Conservation (phyloP, 495 filamentous ascomycete genomes). For the Penicillium maclennaniae region DNA sequence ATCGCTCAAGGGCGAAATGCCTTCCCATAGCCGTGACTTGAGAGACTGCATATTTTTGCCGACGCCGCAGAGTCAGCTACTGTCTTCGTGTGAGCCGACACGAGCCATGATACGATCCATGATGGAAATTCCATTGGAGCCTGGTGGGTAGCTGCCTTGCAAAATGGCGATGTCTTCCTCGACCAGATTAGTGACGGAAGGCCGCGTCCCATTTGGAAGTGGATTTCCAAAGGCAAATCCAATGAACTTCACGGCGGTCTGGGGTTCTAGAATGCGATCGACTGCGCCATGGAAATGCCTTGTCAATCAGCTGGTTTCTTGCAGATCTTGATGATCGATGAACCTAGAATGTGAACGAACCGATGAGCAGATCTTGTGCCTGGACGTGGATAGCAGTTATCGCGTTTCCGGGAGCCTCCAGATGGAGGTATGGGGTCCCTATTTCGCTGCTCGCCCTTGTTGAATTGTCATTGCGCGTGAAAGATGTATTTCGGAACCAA, state of each 20-base stretch:
- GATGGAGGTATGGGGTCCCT: too few relatives aligned
- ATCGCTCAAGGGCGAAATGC: slow-evolving; percentile 31
- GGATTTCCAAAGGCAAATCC: slow-evolving; percentile 3
- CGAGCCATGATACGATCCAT: slow-evolving; percentile 9
- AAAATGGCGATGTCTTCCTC: slow-evolving; percentile 1
- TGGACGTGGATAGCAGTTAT: slow-evolving; percentile 3
- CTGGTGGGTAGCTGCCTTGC: slow-evolving; percentile 5
- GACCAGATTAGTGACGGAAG: not conserved
- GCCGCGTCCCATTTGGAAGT: slow-evolving; percentile 12
- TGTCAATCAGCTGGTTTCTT: not conserved
- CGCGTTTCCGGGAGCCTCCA: not conserved
- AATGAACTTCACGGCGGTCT: slow-evolving; percentile 14
- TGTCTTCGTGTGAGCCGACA: slow-evolving; percentile 17
- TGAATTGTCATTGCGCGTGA: too few relatives aligned
- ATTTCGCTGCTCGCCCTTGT: too few relatives aligned
- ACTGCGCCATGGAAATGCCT: slow-evolving; percentile 5
- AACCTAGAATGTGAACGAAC: slow-evolving; percentile 3
- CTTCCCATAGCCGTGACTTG: slow-evolving; percentile 29
- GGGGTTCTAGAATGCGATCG: slow-evolving; percentile 23
- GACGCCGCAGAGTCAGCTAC: slow-evolving; percentile 14
- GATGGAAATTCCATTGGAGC: not conserved
- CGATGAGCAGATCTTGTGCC: slow-evolving; percentile 6
- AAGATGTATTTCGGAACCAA: too few relatives aligned
- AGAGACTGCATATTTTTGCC: slow-evolving; percentile 30
- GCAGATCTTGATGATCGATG: not conserved